phyloP scores from a whole-genome alignment of 768 basidiomycete genomes.

The Lenzites betulinus region DNA sequence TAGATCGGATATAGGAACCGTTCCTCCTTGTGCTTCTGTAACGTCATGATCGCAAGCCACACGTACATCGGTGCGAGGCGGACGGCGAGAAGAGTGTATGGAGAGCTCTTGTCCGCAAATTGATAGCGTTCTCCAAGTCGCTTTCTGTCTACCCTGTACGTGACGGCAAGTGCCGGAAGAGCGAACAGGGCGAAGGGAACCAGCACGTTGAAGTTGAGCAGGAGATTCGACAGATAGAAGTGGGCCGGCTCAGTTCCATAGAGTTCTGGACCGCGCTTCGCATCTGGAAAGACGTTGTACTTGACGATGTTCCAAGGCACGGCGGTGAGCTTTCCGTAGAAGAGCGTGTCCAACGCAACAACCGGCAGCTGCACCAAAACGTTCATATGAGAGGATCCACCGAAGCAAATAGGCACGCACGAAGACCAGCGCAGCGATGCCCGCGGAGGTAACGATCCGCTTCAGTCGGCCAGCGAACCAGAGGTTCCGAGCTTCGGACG shows the following conservation, averaged over 20 bases:
- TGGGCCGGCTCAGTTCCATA: constrained; percentile 90
- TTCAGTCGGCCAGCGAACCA: constrained; percentile 69
- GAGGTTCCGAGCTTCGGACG: constrained; percentile 40
- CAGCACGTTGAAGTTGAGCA: constrained; percentile 93
- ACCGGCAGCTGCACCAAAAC: constrained; percentile 71
- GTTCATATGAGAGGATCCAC: background rate
- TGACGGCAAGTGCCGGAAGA: constrained; percentile 75
- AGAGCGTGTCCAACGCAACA: constrained; percentile 77
- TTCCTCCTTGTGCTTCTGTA: constrained; percentile 96
- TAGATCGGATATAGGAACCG: constrained; percentile 98
- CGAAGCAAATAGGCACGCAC: constrained; percentile 43
- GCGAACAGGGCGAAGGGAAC: constrained; percentile 79
- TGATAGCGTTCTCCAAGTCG: constrained; percentile 62
- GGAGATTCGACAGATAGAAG: constrained; percentile 86
- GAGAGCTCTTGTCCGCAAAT: constrained; percentile 67
- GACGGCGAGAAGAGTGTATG: constrained; percentile 73
- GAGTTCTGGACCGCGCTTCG: constrained; percentile 81
- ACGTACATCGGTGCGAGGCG: constrained; percentile 88
- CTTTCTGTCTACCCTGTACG: constrained; percentile 72
- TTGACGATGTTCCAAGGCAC: constrained; percentile 92
- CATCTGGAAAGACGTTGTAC: constrained; percentile 89
- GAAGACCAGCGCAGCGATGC: constrained; percentile 60
- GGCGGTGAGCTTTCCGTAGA: constrained; percentile 76
- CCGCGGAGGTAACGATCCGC: constrained; percentile 54
- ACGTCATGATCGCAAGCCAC: constrained; percentile 80